Evolutionary conservation across 768 basidiomycete genomes (phyloP), one percentile per base, ranked within the genome.

Genomic region (Tylopilus sp.): DNA sequence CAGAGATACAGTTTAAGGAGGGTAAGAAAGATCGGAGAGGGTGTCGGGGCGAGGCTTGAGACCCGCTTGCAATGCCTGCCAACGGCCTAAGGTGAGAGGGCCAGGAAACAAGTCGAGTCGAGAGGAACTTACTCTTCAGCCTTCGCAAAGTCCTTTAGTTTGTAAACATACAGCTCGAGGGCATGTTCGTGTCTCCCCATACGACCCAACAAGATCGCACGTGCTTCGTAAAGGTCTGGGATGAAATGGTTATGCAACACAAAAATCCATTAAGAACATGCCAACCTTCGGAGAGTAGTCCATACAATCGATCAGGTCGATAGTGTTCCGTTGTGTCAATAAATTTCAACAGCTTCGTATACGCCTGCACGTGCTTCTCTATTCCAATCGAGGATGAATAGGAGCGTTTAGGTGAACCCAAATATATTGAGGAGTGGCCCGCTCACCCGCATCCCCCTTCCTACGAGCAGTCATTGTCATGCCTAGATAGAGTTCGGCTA

Each of bases 101-200:
- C 24, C 25, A 11, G 28, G 9, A 26, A 19, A 10, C 31, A 25
- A 14, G 21, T 28, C 17, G 6, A 24, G 10, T 30, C 14, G 52
- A 48, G 3, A 33, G n/a, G 6, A 19, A 67, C 86, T 57, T 62
- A 95, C 92, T 89, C 84, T 74, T 98, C 97, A 0, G 97, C 97
- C 56, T 92, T 92, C 25, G 71, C 55, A 66, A 87, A 92, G 63
- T 95, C 88, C 34, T 85, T 80, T 29, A 98, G 76, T 31, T 85
- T 83, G 64, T 98, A 88, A 7, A 95, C 93, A 66, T 98, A 99
- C 14, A 96, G 80, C 64, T 95, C 92, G n/a, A 98, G 80, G 1
- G 96, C 94, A 55, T 87, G 91, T 56, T 97, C 92, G 56, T 98
- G 96, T 49, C 91, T 84, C 2, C 89, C 92, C 55, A 98, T 77